Conservation (phyloP, 2,329 filamentous ascomycete species). For the Fusarium nematophilum region DNA sequence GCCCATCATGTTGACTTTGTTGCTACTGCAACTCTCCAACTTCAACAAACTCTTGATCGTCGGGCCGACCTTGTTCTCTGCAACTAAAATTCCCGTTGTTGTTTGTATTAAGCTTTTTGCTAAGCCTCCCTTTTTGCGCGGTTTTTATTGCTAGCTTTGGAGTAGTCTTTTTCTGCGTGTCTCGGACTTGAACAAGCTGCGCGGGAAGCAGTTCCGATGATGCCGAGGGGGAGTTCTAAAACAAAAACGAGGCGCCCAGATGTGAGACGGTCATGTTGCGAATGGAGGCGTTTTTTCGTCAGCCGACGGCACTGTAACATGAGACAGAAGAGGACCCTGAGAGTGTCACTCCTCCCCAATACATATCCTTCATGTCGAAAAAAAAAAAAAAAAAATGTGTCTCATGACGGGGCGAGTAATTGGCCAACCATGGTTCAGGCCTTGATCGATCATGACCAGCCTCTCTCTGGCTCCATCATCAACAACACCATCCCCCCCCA, state of each 20-base stretch:
- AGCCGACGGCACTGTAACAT: conserved; percentile 10
- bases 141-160: conserved; percentile 1
- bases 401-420: conserved; percentile 19
- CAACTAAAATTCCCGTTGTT: no score
- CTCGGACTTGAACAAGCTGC: no score
- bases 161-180: no score
- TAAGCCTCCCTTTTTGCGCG: conserved; percentile 1
- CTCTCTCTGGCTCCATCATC: not conserved
- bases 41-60: no score
- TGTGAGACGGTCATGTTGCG: conserved; percentile 4
- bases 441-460: not conserved
- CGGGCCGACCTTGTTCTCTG: no score
- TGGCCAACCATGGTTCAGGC: conserved; percentile 9
- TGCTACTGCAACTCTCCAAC: no score
- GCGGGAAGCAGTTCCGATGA: conserved; percentile 5
- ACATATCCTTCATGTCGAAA: conserved; percentile 4
- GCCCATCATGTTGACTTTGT: no score
- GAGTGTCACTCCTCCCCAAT: conserved; percentile 5
- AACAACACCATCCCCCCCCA: not conserved
- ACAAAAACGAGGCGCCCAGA: conserved; percentile 2
- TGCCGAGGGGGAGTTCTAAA: not conserved
- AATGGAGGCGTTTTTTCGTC: conserved; percentile 13
- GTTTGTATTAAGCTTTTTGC: not conserved
- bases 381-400: no score
- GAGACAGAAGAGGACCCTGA: conserved; percentile 16